Base-by-base conservation (phyloP, 2,329 filamentous ascomycete genomes). In the Aspergillus alliaceus region DNA sequence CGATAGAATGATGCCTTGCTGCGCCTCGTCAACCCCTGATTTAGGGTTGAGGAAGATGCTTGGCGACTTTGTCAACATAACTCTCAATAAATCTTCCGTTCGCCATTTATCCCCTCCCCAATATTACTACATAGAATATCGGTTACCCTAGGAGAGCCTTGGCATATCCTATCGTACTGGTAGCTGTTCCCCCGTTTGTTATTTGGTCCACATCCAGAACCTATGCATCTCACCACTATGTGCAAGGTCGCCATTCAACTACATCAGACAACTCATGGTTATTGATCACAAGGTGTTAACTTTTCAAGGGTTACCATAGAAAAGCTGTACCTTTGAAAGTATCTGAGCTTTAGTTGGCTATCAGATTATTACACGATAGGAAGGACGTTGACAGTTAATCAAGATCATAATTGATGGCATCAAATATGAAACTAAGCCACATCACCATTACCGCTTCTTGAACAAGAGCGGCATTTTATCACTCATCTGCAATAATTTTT, bases 401-500 rank as follows among this genome's bases (percentile, higher is more conserved):
- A n/a, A n/a, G n/a, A n/a, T n/a, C n/a, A n/a, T n/a, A n/a, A n/a
- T n/a, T n/a, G n/a, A n/a, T n/a, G n/a, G n/a, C n/a, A n/a, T n/a
- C n/a, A n/a, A n/a, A n/a, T n/a, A n/a, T 31, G 6, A 15, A 7
- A 24, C 24, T n/a, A 18, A 47, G 25, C 15, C 15, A 31, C 7
- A 12, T 20, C 14, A 4, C 15, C 2, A 20, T 29, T 12, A 18
- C 27, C 44, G 15, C 9, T 31, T 47, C n/a, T 31, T 24, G n/a
- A 47, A 47, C 44, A 47, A 31, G 8, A 47, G 27, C 15, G 44
- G 44, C 11, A 47, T n/a, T 47, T 31, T 9, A 14, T 31, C 44
- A n/a, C 25, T 14, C 44, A 47, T 47, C n/a, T 24, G 31, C 51
- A 66, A 25, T 6, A 49, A 44, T 35, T 42, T 57, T 15, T 57